A percentile compares a stretch with the other conserved stretches of the same genome.
These are phyloP conservation scores for Thermothielavioides terrestris DNA, from an alignment of 495 filamentous ascomycete species.

Conservation along the genomic window DNA sequence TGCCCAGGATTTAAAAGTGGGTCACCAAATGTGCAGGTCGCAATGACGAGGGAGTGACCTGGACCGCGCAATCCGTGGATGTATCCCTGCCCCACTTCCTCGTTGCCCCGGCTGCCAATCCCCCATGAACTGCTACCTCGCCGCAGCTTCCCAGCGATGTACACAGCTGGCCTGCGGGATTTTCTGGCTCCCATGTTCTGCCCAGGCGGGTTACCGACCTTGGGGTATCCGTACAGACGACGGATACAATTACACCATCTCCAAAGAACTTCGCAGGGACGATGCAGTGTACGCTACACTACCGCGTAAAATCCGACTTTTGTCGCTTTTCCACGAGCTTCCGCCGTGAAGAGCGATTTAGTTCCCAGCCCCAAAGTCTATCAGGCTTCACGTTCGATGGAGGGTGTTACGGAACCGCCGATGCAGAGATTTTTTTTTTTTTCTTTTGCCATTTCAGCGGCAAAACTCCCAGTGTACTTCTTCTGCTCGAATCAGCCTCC, in stretches of 20 bases:
- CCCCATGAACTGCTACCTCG: constrained; percentile 20
- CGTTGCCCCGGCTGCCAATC: constrained; percentile 9
- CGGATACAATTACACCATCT: too few relatives aligned
- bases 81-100: constrained; percentile 17
- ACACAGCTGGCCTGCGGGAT: constrained; percentile 29
- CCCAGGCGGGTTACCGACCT: constrained; percentile 1
- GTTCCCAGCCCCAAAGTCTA: background rate
- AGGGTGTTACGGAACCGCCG: background rate
- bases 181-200: constrained; percentile 23
- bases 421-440: background rate
- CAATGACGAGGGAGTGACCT: constrained; percentile 22
- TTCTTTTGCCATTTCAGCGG: background rate
- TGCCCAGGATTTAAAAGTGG: constrained; percentile 11
- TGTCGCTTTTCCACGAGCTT: background rate
- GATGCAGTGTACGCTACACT: background rate
- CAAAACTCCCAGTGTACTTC: background rate
- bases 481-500: background rate
- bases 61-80: constrained; percentile 15
- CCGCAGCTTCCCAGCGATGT: constrained; percentile 15
- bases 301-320: background rate
- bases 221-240: background rate
- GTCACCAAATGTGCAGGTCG: constrained; percentile 21
- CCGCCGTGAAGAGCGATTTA: background rate
- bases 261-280: background rate
- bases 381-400: background rate